Percentiles rank a stretch among this genome's conserved stretches.
Evolutionary conservation across 2,329 filamentous ascomycete genomes (phyloP).

Genomic region (Sclerotiophoma versabilis): DNA sequence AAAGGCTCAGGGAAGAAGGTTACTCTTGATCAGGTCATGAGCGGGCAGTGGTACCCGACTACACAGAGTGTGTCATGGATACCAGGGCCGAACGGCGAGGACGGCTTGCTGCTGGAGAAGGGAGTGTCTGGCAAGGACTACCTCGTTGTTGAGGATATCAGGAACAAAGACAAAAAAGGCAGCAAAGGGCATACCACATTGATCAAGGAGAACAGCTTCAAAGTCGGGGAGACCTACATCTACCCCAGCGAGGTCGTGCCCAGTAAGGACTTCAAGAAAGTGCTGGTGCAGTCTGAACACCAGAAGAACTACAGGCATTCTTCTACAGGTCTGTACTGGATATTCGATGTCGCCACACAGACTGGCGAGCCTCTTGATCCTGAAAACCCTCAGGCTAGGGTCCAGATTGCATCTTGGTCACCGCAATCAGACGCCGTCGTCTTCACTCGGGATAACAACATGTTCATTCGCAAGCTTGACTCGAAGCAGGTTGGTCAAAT

Average conservation of each 20-base stretch:
- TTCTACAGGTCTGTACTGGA: conserved; percentile 84
- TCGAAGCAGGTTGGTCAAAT: conserved; percentile 71
- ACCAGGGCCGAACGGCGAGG: conserved; percentile 74
- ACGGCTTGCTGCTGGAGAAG: conserved; percentile 83
- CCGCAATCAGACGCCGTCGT: conserved; percentile 84
- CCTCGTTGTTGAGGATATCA: conserved; percentile 86
- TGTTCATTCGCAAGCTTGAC: conserved; percentile 76
- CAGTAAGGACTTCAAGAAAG: conserved; percentile 83
- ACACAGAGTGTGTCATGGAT: conserved; percentile 79
- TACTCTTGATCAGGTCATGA: conserved; percentile 73
- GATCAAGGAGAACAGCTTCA: conserved; percentile 74
- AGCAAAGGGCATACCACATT: conserved; percentile 68
- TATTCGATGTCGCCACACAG: conserved; percentile 87
- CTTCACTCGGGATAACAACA: conserved; percentile 90
- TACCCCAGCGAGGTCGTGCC: conserved; percentile 71
- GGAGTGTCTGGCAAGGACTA: conserved; percentile 69
- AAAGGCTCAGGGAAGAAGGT: conserved; percentile 74
- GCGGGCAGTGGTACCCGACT: conserved; percentile 69
- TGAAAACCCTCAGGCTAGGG: conserved; percentile 65
- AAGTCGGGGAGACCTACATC: conserved; percentile 63
- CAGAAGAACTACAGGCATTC: conserved; percentile 90
- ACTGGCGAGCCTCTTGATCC: conserved; percentile 79
- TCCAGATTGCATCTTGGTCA: conserved; percentile 91
- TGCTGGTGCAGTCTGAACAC: conserved; percentile 77
- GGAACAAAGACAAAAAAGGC: conserved; percentile 54